Conservation (phyloP, 495 filamentous ascomycete genomes). For the Podospora appendiculata region DNA sequence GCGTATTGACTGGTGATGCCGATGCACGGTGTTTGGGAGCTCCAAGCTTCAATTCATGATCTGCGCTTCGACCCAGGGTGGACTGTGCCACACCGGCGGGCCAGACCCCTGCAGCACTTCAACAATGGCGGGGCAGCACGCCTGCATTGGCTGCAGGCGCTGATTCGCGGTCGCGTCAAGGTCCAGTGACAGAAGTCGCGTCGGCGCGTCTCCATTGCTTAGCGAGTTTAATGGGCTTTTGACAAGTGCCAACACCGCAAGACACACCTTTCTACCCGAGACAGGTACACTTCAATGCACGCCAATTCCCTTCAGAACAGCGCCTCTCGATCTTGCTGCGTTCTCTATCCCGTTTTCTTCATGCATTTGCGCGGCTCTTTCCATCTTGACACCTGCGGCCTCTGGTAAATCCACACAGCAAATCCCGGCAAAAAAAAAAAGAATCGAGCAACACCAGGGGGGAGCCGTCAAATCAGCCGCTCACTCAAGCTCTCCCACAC, state of each 20-base stretch:
- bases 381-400: background rate
- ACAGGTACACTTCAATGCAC: background rate
- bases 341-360: too few relatives aligned
- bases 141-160: background rate
- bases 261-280: background rate
- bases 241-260: background rate
- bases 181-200: constrained; percentile 1
- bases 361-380: background rate
- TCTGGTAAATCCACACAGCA: background rate
- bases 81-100: background rate
- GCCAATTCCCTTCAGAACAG: background rate
- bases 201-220: constrained; percentile 3
- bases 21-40: background rate
- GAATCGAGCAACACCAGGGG: background rate
- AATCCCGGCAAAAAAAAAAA: background rate
- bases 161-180: background rate
- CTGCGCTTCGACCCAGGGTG: background rate
- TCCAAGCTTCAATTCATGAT: background rate
- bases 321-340: too few relatives aligned
- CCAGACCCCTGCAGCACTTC: background rate
- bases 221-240: constrained; percentile 6
- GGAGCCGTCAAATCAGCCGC: background rate
- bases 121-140: background rate
- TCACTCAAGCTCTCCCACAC: background rate
- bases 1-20: too few relatives aligned